These are phyloP conservation scores for Rubia yunnanensis DNA, from an alignment of 257 asterid species.

Conservation along the genomic window DNA sequence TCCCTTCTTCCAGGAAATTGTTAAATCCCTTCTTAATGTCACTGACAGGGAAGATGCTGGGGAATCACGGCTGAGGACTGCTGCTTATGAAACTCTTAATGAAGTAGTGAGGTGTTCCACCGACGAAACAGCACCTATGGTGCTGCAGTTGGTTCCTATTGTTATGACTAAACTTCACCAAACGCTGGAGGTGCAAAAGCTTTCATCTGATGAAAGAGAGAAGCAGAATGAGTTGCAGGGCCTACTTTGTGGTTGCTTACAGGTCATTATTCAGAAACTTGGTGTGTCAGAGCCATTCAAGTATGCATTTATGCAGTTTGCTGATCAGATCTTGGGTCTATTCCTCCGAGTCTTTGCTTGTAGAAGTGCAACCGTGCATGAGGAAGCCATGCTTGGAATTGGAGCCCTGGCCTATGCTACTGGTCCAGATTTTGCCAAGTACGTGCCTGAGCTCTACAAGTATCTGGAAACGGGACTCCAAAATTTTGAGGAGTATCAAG, in stretches of 20 bases:
- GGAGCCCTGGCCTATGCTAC: constrained; percentile 77
- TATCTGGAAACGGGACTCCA: constrained; percentile 87
- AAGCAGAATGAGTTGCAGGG: constrained; percentile 74
- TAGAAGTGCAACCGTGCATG: constrained; percentile 82
- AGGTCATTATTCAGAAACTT: constrained; percentile 70
- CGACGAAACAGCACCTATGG: constrained; percentile 64
- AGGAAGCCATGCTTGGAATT: constrained; percentile 92
- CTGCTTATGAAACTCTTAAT: constrained; percentile 80
- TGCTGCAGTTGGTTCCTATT: constrained; percentile 65
- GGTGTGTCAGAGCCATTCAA: constrained; percentile 58
- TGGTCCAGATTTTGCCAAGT: constrained; percentile 62
- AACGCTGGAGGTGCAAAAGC: constrained; percentile 61
- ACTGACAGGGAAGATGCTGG: constrained; percentile 81
- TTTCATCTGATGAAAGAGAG: constrained; percentile 69
- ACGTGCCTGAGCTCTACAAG: constrained; percentile 78
- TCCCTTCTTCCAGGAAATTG: constrained; percentile 74
- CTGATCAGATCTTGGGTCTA: constrained; percentile 77
- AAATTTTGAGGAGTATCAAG: constrained; percentile 88
- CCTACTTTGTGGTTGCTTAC: constrained; percentile 78
- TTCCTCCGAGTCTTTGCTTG: constrained; percentile 68
- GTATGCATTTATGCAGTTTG: constrained; percentile 55
- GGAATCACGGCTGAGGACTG: constrained; percentile 65
- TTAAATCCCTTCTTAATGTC: constrained; percentile 55
- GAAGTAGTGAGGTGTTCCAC: constrained; percentile 80
- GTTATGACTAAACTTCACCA: constrained; percentile 76